phyloP scores from a whole-genome alignment of 495 filamentous ascomycete species.

The Hypoxylon lienhwacheense region DNA sequence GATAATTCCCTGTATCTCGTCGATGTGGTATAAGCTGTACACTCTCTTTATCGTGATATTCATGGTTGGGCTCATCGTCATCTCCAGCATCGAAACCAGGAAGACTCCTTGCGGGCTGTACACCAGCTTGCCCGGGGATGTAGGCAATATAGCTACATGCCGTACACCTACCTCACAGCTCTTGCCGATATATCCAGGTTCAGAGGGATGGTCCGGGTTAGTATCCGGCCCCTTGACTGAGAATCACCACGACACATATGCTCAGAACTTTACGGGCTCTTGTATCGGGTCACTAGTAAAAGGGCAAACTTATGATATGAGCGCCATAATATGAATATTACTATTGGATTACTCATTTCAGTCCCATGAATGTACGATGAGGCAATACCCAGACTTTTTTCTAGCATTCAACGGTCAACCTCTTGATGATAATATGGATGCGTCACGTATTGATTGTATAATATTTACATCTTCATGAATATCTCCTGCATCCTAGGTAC shows the following conservation, averaged over 20 bases:
- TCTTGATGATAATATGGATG: too few relatives aligned
- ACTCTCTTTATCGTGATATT: neutral
- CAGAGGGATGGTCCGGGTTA: slow-evolving; percentile 3
- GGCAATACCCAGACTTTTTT: too few relatives aligned
- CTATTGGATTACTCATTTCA: too few relatives aligned
- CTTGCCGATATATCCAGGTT: neutral
- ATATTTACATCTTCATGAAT: too few relatives aligned
- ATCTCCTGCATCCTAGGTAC: too few relatives aligned
- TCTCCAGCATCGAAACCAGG: slow-evolving; percentile 22
- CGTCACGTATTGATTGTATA: too few relatives aligned
- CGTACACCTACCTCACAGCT: neutral
- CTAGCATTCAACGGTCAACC: too few relatives aligned
- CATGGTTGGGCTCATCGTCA: slow-evolving; percentile 9
- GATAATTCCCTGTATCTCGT: slow-evolving; percentile 16
- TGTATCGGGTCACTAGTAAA: slow-evolving; percentile 15
- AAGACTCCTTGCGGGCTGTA: slow-evolving; percentile 1
- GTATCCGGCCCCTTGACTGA: neutral
- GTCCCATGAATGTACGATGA: too few relatives aligned
- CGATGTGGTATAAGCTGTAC: slow-evolving; percentile 11
- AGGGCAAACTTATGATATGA: neutral
- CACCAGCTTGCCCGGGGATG: slow-evolving; percentile 1
- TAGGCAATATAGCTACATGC: slow-evolving; percentile 3
- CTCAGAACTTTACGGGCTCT: slow-evolving; percentile 5
- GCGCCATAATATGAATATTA: too few relatives aligned
- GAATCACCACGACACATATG: neutral